Percentiles rank a stretch among this genome's conserved stretches.
Conservation (phyloP, 495 filamentous ascomycete genomes). For the Xylaria cubensis region DNA sequence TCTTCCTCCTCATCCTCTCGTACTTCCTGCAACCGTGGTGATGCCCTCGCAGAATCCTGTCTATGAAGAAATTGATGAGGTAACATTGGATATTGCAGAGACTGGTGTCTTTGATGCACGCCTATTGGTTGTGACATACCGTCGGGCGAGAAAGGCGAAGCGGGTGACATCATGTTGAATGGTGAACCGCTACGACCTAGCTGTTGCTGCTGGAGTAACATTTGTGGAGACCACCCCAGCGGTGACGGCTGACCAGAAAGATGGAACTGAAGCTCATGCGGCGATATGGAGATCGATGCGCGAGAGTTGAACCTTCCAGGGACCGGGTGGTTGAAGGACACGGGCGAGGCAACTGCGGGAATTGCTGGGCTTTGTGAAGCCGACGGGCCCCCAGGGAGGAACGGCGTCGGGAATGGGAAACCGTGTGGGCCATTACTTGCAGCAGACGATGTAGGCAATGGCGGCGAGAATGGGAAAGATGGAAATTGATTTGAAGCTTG, state of each 20-base stretch:
- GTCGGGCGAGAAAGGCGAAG: slow-evolving; percentile 58
- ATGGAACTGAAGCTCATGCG: slow-evolving; percentile 51
- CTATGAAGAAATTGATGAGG: slow-evolving; percentile 59
- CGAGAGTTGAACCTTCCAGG: slow-evolving; percentile 58
- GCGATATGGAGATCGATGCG: slow-evolving; percentile 59
- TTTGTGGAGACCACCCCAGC: slow-evolving; percentile 61
- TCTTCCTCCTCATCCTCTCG: slow-evolving; percentile 61
- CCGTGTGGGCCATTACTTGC: slow-evolving; percentile 65
- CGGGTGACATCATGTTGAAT: slow-evolving; percentile 59
- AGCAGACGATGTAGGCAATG: slow-evolving; percentile 68
- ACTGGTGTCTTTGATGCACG: slow-evolving; percentile 63
- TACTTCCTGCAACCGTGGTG: slow-evolving; percentile 62
- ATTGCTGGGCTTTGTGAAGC: slow-evolving; percentile 64
- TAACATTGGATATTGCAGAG: slow-evolving; percentile 62
- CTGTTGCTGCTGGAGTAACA: slow-evolving; percentile 59
- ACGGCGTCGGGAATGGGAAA: slow-evolving; percentile 64
- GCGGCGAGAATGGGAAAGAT: slow-evolving; percentile 74
- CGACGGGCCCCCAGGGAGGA: slow-evolving; percentile 60
- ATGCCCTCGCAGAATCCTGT: slow-evolving; percentile 58
- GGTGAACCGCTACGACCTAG: slow-evolving; percentile 64
- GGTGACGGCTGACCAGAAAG: slow-evolving; percentile 52
- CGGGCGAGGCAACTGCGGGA: slow-evolving; percentile 57
- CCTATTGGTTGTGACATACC: slow-evolving; percentile 51
- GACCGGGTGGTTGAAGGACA: slow-evolving; percentile 60
- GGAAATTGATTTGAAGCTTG: slow-evolving; percentile 69